Conservation (phyloP, 2,329 filamentous ascomycete species). For the Colletotrichum caudatum region DNA sequence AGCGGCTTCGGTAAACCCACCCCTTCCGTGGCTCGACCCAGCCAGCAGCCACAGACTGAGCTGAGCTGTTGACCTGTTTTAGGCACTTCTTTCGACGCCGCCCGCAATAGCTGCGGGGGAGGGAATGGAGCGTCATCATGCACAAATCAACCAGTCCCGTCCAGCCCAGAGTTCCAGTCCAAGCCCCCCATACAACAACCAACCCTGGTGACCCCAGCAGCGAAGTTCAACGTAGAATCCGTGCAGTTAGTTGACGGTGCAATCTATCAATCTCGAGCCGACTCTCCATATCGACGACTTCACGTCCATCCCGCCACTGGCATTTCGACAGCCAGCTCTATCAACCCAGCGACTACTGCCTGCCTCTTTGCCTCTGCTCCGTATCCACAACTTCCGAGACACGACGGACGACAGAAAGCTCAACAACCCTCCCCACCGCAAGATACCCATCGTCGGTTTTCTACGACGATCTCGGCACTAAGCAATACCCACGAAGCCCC, state of each 20-base stretch:
- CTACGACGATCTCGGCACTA: background rate
- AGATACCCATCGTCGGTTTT: conserved; percentile 17
- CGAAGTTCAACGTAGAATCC: conserved; percentile 3
- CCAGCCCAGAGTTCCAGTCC: conserved; percentile 14
- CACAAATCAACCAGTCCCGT: conserved; percentile 25
- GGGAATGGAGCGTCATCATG: conserved; percentile 39
- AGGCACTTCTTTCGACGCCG: conserved; percentile 16
- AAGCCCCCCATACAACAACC: conserved; percentile 2
- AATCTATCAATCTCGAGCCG: background rate
- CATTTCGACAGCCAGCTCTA: background rate
- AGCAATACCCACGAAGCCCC: conserved; percentile 10
- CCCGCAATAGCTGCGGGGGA: conserved; percentile 33
- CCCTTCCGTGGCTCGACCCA: conserved; percentile 28
- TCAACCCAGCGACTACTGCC: background rate
- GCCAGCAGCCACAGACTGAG: conserved; percentile 26
- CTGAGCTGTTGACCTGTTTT: conserved; percentile 37
- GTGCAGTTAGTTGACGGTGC: background rate
- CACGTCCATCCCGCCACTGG: conserved; percentile 10
- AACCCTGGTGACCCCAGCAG: conserved; percentile 34
- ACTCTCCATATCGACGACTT: background rate
- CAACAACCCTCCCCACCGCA: background rate
- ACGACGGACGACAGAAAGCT: conserved; percentile 3
- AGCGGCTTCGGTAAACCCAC: conserved; percentile 4
- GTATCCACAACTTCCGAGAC: background rate
- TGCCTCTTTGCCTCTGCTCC: background rate